phyloP scores from a whole-genome alignment of 2,329 filamentous ascomycete species.

The Fusarium tjaetaba region DNA sequence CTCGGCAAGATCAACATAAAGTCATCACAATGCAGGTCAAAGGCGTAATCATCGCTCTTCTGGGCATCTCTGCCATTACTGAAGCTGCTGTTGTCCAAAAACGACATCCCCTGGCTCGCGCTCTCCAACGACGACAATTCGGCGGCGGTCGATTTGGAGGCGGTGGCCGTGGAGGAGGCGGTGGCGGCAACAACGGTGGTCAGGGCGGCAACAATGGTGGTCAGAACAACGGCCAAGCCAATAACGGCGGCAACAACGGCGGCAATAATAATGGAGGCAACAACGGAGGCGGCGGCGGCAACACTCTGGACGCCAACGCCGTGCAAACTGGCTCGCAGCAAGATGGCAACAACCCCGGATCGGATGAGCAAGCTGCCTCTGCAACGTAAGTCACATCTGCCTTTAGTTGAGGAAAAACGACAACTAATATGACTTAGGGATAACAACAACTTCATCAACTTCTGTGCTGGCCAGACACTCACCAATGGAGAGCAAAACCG shows the following conservation, averaged over 20 bases:
- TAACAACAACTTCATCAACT: constrained; percentile 71
- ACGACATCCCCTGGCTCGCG: constrained; percentile 49
- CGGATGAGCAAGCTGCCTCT: constrained; percentile 62
- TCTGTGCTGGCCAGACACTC: constrained; percentile 62
- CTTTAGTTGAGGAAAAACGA: neutral
- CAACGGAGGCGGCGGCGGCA: constrained; percentile 40
- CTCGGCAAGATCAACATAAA: constrained; percentile 35
- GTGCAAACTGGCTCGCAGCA: constrained; percentile 61
- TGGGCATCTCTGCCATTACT: constrained; percentile 57
- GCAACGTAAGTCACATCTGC: constrained; percentile 54
- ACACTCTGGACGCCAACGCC: constrained; percentile 53
- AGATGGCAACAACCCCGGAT: constrained; percentile 58
- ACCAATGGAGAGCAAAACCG: constrained; percentile 70
- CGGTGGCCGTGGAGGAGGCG: constrained; percentile 35
- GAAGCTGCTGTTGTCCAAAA: constrained; percentile 58
- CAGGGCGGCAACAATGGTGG: constrained; percentile 35
- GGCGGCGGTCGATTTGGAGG: constrained; percentile 37
- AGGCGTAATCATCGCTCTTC: constrained; percentile 58
- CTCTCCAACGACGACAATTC: constrained; percentile 56
- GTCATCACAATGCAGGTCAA: constrained; percentile 63
- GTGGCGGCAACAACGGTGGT: constrained; percentile 40
- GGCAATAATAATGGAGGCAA: constrained; percentile 38
- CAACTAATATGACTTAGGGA: constrained; percentile 56
- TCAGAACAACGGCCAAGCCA: constrained; percentile 33
- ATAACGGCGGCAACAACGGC: constrained; percentile 34